Evolutionary conservation across 148 eudicot genomes (phyloP), one percentile per base, ranked within the genome.

Genomic region (Silene conica): DNA sequence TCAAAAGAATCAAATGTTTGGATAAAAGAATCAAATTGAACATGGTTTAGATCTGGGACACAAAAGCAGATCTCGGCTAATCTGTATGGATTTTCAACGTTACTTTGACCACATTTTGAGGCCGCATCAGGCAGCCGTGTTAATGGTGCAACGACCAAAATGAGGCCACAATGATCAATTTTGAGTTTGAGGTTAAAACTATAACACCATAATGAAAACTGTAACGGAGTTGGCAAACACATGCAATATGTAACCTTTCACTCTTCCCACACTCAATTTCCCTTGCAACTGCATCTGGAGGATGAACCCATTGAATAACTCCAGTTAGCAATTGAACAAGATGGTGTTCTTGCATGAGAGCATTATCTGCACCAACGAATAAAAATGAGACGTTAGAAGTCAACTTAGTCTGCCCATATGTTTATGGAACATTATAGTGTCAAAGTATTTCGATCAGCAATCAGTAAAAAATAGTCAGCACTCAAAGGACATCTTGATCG

Each of bases 221-320:
- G 60, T 57, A 63, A 64, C 55, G 48, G 21, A 71, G 7, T 19
- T 18, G 52, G 12, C 65, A 71, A 52, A 19, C 26, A 23, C 58
- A 67, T 62, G 69, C 19, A 63, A 34, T 28, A 48, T 48, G 34
- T 38, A 64, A 95, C 99, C 99, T 96, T 82, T 92, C 99, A 84
- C 99, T 96, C 87, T 80, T 90, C 63, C 99, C 99, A 66, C 81
- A 57, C 77, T 85, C 84, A 75, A 96, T 85, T 70, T 85, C 96
- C 52, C 85, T 79, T 58, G 89, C 76, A 83, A 96, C 76, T 34
- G 69, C 87, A 77, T 87, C 96, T 54, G 94, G 91, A 61, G 99
- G 99, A 77, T 87, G 87, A 75, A 96, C 78, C 99, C 99, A 96
- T 26, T 78, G 89, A 63, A 96, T 56, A 73, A 96, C 80, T 78